Conservation (phyloP, 768 basidiomycete genomes). For the Rhodotorula kratochvilovae region DNA sequence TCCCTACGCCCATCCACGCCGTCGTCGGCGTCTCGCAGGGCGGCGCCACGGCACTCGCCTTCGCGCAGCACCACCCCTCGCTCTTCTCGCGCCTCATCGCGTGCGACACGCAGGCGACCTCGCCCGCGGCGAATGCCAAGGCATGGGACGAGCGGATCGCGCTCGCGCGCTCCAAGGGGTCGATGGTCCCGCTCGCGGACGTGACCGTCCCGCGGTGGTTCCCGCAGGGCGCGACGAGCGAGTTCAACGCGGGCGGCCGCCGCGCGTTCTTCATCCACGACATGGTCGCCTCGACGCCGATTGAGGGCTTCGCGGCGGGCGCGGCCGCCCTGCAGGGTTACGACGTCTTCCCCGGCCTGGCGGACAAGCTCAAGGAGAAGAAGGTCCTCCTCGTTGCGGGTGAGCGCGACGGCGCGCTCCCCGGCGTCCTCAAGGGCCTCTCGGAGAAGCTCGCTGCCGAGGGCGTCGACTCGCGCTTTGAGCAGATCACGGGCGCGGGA, state of each 20-base stretch:
- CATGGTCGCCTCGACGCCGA: slow-evolving; percentile 41
- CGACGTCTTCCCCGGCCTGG: slow-evolving; percentile 43
- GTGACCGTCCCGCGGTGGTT: slow-evolving; percentile 47
- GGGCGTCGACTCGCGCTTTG: slow-evolving; percentile 40
- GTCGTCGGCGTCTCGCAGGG: slow-evolving; percentile 48
- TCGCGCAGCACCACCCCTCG: slow-evolving; percentile 43
- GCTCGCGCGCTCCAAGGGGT: slow-evolving; percentile 39
- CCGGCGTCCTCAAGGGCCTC: slow-evolving; percentile 41
- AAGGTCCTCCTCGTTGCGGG: slow-evolving; percentile 46
- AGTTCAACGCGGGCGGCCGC: slow-evolving; percentile 37
- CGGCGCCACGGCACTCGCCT: slow-evolving; percentile 46
- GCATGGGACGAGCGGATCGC: slow-evolving; percentile 48
- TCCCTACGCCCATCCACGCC: slow-evolving; percentile 43
- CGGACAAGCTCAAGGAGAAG: slow-evolving; percentile 39
- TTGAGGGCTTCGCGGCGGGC: slow-evolving; percentile 45
- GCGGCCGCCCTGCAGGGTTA: slow-evolving; percentile 46
- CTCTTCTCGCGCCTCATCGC: slow-evolving; percentile 42
- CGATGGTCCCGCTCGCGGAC: slow-evolving; percentile 44
- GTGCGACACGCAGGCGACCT: slow-evolving; percentile 47
- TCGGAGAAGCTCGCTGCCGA: slow-evolving; percentile 40
- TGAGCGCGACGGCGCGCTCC: slow-evolving; percentile 46
- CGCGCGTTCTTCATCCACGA: slow-evolving; percentile 38
- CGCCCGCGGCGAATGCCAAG: slow-evolving; percentile 45
- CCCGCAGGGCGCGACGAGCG: slow-evolving; percentile 39
- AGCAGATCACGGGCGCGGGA: slow-evolving; percentile 40